Conservation (phyloP, 257 asterid species). For the Solanum arcanum region DNA sequence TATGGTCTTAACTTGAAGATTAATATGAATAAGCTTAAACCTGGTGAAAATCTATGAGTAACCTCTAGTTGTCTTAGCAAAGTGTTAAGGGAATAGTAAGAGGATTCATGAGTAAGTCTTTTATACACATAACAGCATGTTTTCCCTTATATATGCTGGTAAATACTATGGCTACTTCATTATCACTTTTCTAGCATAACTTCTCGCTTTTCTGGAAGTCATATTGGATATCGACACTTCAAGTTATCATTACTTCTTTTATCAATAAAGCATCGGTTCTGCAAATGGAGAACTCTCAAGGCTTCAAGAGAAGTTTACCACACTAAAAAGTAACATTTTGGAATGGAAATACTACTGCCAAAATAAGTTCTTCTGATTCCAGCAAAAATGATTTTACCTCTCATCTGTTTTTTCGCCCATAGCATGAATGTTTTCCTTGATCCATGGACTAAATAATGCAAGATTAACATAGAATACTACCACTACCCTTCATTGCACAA, state of each 20-base stretch:
- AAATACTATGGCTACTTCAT: not conserved
- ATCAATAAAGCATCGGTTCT: not conserved
- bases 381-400: not conserved
- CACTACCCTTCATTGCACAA: not conserved
- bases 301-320: not conserved
- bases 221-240: not conserved
- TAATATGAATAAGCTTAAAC: not conserved
- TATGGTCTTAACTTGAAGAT: not conserved
- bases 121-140: not conserved
- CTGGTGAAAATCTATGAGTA: not conserved
- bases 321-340: not conserved
- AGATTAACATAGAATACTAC: not conserved
- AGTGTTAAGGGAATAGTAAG: not conserved
- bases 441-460: not conserved
- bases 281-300: not conserved
- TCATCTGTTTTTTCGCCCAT: not conserved
- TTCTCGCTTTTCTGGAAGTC: not conserved
- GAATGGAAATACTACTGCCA: not conserved
- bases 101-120: not conserved
- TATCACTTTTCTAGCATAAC: not conserved
- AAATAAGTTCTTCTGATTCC: not conserved
- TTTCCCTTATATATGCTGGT: not conserved
- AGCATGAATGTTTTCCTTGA: not conserved
- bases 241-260: not conserved
- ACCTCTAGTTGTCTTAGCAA: not conserved